phyloP scores from a whole-genome alignment of 202 grass and related monocot genomes.

The Bolboschoenoplectus hybrid region DNA sequence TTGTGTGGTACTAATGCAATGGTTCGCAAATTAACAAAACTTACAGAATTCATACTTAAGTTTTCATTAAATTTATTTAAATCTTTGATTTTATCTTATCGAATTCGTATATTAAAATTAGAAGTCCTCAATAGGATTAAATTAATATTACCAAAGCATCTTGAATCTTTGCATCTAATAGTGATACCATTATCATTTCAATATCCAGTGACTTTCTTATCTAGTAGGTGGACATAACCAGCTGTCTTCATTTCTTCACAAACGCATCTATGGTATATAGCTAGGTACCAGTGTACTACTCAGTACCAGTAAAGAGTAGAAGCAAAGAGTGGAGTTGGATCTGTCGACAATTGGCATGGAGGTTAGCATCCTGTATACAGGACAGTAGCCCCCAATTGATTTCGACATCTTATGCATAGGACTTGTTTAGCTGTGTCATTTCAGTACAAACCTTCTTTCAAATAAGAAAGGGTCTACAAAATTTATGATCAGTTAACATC shows the following conservation, averaged over 20 bases:
- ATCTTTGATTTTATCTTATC: not conserved
- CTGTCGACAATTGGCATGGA: not conserved
- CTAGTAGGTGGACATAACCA: too few relatives aligned
- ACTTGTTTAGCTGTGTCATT: conserved; percentile 4
- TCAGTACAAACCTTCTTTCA: not conserved
- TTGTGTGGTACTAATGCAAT: too few relatives aligned
- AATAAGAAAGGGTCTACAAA: not conserved
- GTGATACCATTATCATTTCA: not conserved
- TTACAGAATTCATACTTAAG: too few relatives aligned
- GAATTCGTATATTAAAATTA: too few relatives aligned
- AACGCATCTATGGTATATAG: too few relatives aligned
- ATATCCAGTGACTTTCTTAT: not conserved
- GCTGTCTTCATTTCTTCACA: too few relatives aligned
- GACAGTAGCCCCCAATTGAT: not conserved
- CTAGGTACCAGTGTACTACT: not conserved
- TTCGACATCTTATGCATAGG: not conserved
- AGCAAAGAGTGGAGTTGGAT: not conserved
- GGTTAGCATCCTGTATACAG: not conserved
- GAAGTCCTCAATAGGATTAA: too few relatives aligned
- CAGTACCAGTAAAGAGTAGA: not conserved
- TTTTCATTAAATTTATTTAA: too few relatives aligned
- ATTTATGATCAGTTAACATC: conserved; percentile 14
- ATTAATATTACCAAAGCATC: too few relatives aligned
- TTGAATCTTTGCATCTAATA: not conserved
- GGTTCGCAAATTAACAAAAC: too few relatives aligned